phyloP scores from a whole-genome alignment of 305 asterid genomes.

The Fraxinus angustifolia region DNA sequence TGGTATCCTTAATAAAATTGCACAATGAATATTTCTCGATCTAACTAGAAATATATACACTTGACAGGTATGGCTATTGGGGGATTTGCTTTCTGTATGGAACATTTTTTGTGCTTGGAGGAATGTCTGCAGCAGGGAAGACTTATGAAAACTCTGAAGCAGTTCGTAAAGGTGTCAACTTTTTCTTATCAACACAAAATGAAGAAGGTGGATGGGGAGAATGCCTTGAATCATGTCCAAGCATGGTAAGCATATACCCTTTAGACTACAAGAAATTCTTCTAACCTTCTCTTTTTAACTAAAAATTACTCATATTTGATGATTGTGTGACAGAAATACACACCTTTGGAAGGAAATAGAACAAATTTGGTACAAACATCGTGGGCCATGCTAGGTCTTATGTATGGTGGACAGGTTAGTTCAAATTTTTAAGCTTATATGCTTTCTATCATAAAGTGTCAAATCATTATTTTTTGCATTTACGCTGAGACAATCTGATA shows the following conservation, averaged over 20 bases:
- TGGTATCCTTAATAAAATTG: neutral
- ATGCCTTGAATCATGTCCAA: constrained; percentile 70
- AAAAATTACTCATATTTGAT: neutral
- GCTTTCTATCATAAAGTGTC: neutral
- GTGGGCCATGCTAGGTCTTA: constrained; percentile 87
- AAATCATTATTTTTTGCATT: neutral
- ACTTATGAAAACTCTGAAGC: constrained; percentile 51
- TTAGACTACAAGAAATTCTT: neutral
- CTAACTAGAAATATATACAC: neutral
- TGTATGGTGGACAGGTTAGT: constrained; percentile 66
- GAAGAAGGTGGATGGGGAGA: constrained; percentile 95
- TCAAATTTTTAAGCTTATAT: neutral
- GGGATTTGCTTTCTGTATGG: constrained; percentile 83
- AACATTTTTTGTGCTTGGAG: constrained; percentile 54
- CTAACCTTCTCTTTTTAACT: neutral
- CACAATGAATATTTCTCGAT: neutral
- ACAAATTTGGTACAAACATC: constrained; percentile 80
- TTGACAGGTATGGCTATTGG: constrained; percentile 75
- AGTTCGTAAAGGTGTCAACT: constrained; percentile 50
- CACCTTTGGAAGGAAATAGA: constrained; percentile 61
- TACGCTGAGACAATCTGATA: neutral
- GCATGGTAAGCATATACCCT: constrained; percentile 46
- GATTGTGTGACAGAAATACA: constrained; percentile 52
- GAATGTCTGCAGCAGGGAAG: constrained; percentile 54
- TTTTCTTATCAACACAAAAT: constrained; percentile 55